Evolutionary conservation across 23 red algal species (phyloP), one percentile per base, ranked within the genome.

Genomic region (Gracilaria gracilis): DNA sequence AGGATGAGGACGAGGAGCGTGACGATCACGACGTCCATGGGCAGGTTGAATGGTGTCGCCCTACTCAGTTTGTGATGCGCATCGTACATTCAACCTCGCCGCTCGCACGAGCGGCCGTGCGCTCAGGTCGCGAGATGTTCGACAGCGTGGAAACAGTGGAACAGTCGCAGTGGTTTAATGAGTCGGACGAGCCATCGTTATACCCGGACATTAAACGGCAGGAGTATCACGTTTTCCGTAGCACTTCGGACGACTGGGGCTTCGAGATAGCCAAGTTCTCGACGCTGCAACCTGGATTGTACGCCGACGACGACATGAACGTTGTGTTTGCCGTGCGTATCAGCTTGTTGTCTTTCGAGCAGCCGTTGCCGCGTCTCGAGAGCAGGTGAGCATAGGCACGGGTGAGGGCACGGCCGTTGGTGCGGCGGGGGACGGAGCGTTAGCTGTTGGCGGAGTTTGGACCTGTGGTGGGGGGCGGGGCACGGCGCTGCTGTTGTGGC

Each of bases 231-330:
- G 84, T 67, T 11, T 99, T 99, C 55, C 82, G 90, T 29, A 74
- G 62, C 31, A 87, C 85, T 20, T 94, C 93, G 58, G 81, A 59
- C 33, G 97, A 99, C 81, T 99, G 97, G 97, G 97, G 97, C 85
- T 99, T 96, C 77, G 94, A 95, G 14, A 88, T 99, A 70, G 81
- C 84, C 12, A 65, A 42, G 8, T 87, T 93, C 40, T 55, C 47
- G 17, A 27, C 50, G 32, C 73, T 96, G 36, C 80, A 90, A 38
- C 77, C 80, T 27, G 67, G 70, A 1, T 49, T 79, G 42, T 86
- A 69, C 67, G 81, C 83, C 29, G 67, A 84, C 38, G 32, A 81
- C 76, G 92, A 94, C 15, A 93, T 83, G 53, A 67, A 84, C 27
- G 80, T 98, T 32, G 93, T 64, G 28, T 79, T 98, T 55, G 57